phyloP scores from a whole-genome alignment of 202 grass and related monocot species.

The Dendrocalamus latiflorus region DNA sequence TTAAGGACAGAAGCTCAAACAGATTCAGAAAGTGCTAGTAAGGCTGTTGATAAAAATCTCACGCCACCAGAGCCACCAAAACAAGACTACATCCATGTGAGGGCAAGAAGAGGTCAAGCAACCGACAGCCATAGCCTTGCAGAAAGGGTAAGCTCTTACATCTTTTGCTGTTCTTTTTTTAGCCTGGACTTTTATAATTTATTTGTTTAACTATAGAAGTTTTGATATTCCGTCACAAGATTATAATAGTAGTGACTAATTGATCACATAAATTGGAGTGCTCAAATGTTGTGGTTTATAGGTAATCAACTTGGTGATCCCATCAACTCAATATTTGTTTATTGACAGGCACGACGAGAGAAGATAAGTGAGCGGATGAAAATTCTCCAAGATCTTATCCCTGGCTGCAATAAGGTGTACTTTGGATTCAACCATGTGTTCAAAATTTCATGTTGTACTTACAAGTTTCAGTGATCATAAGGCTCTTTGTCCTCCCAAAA shows the following conservation, averaged over 20 bases:
- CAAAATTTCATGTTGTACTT: neutral
- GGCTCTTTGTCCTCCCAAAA: neutral
- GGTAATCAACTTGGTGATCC: neutral
- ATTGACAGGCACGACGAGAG: slow-evolving; percentile 74
- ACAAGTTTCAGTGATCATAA: neutral
- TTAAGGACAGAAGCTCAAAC: slow-evolving; percentile 42
- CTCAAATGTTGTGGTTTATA: neutral
- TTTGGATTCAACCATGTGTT: neutral
- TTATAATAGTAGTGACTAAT: neutral
- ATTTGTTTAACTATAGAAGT: neutral
- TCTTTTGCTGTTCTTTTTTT: neutral
- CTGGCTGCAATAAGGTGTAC: slow-evolving; percentile 81
- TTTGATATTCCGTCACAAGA: neutral
- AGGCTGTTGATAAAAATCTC: slow-evolving; percentile 50
- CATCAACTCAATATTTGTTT: slow-evolving; percentile 8
- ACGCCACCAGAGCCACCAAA: slow-evolving; percentile 45
- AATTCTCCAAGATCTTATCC: slow-evolving; percentile 89
- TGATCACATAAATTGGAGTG: neutral
- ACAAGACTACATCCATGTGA: slow-evolving; percentile 88
- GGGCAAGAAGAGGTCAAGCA: slow-evolving; percentile 87
- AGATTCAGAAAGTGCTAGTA: slow-evolving; percentile 52
- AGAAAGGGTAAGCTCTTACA: slow-evolving; percentile 58
- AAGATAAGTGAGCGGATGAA: slow-evolving; percentile 96
- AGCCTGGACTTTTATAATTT: neutral
- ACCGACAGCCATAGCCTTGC: slow-evolving; percentile 93